Base-by-base conservation (phyloP, 2,329 filamentous ascomycete genomes). In the Chrysoporthe deuterocubensis region DNA sequence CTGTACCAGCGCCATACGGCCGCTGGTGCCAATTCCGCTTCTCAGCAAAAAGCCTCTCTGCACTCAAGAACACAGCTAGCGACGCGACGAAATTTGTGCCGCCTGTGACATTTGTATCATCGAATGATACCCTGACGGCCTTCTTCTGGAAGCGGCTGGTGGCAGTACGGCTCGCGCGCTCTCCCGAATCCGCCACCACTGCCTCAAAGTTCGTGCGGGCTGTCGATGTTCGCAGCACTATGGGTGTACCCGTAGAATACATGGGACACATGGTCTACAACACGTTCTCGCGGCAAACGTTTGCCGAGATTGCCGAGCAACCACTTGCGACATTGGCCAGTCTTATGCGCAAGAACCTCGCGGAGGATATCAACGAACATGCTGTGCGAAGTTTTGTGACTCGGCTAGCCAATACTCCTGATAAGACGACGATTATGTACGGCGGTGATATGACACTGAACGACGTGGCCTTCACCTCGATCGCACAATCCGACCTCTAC, bases 91-190 rank as follows among this genome's bases (percentile, higher is more conserved):
- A 44, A 14, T 61, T 71, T 56, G 72, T 74, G n/a, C 61, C 69
- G 0, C 64, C 68, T 18, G 73, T 75, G 0, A 70, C 71, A 16
- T 73, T 72, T 65, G 71, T 76, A 62, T 74, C 75, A 2, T 70
- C 70, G 6, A 74, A 78, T 65, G 78, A 79, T 63, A 74, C 73
- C 18, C 65, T 79, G 4, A 73, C 72, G 57, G 78, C 78, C 14
- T 74, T 79, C 34, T 75, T 73, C 68, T 79, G 77, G 77, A 71
- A 78, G 70, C 69, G 74, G 16, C 63, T 79, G 14, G 72, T 71
- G 57, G 66, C 69, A 1, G 73, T 74, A 43, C 73, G 77, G 43
- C 64, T 74, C 13, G 59, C 46, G 1, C 61, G 71, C 44, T 32
- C 50, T 7, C 59, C 72, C 46, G 42, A 64, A 6, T 63, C 72